Evolutionary conservation across 2,329 filamentous ascomycete genomes (phyloP).

Genomic region (Arthrobotrys musiformis): DNA sequence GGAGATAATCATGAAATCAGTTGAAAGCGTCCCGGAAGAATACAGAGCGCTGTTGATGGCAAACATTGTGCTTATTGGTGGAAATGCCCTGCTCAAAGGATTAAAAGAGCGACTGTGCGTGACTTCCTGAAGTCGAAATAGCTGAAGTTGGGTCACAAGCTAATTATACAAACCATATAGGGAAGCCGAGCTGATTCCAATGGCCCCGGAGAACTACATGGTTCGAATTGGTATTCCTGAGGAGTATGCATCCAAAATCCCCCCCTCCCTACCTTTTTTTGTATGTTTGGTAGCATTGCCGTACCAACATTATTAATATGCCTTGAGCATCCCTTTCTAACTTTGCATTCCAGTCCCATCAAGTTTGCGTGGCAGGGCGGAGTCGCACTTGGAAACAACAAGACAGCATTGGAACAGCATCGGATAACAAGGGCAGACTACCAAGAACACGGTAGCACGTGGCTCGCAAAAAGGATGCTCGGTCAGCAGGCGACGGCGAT

Average conservation of each 20-base stretch:
- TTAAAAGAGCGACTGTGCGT: constrained; percentile 79
- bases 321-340: background rate
- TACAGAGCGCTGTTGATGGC: constrained; percentile 84
- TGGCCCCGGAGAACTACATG: constrained; percentile 79
- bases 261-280: background rate
- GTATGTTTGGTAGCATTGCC: too few species aligned
- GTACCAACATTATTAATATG: too few species aligned
- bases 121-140: background rate
- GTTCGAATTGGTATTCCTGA: constrained; percentile 77
- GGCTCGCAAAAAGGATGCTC: constrained; percentile 78
- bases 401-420: constrained; percentile 72
- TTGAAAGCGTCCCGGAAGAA: constrained; percentile 79
- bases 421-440: constrained; percentile 91
- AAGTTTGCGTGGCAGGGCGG: constrained; percentile 86
- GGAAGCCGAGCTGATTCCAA: constrained; percentile 75
- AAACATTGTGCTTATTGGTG: constrained; percentile 89
- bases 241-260: constrained; percentile 68
- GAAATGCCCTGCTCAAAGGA: constrained; percentile 81
- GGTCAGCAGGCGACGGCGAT: constrained; percentile 57
- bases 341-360: constrained; percentile 68
- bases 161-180: constrained; percentile 58
- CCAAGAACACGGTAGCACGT: constrained; percentile 80
- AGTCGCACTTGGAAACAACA: constrained; percentile 78
- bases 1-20: constrained; percentile 81
- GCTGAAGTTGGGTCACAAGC: background rate